Conservation (phyloP, 2,329 filamentous ascomycete genomes). For the Akanthomyces muscarius region DNA sequence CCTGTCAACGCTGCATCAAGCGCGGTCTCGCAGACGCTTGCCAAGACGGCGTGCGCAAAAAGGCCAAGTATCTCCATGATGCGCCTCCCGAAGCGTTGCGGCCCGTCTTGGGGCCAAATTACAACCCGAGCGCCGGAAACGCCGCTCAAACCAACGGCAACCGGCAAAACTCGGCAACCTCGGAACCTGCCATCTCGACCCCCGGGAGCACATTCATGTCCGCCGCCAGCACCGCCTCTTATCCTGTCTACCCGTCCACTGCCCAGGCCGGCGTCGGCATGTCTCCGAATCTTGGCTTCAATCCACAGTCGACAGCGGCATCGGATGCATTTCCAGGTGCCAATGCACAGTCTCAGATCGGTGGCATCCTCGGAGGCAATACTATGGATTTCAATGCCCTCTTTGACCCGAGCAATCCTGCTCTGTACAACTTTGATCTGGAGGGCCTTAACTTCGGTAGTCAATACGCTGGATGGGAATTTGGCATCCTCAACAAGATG, state of each 20-base stretch:
- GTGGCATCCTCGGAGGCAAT: conserved; percentile 48
- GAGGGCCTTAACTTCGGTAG: conserved; percentile 87
- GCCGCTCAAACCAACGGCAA: conserved; percentile 43
- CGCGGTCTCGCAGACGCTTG: conserved; percentile 86
- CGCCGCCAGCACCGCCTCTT: conserved; percentile 43
- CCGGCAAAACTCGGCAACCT: conserved; percentile 42
- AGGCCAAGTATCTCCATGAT: conserved; percentile 98
- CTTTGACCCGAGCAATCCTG: conserved; percentile 88
- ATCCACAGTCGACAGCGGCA: conserved; percentile 66
- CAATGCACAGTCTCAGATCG: conserved; percentile 44
- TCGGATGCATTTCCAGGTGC: conserved; percentile 65
- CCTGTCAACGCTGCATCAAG: conserved; percentile 91
- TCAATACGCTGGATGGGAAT: conserved; percentile 92
- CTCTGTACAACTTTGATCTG: conserved; percentile 92
- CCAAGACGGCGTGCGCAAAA: conserved; percentile 95
- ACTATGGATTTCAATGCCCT: conserved; percentile 55
- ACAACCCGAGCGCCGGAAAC: conserved; percentile 52
- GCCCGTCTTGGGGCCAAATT: conserved; percentile 73
- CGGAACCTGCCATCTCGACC: conserved; percentile 40
- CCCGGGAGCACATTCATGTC: conserved; percentile 45
- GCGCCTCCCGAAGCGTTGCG: conserved; percentile 84
- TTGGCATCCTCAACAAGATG: conserved; percentile 95
- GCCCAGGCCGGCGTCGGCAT: conserved; percentile 44
- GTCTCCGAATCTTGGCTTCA: conserved; percentile 52
- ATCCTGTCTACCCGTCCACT: conserved; percentile 47